phyloP scores from a whole-genome alignment of 345 rosid species.

The Passiflora organensis region DNA sequence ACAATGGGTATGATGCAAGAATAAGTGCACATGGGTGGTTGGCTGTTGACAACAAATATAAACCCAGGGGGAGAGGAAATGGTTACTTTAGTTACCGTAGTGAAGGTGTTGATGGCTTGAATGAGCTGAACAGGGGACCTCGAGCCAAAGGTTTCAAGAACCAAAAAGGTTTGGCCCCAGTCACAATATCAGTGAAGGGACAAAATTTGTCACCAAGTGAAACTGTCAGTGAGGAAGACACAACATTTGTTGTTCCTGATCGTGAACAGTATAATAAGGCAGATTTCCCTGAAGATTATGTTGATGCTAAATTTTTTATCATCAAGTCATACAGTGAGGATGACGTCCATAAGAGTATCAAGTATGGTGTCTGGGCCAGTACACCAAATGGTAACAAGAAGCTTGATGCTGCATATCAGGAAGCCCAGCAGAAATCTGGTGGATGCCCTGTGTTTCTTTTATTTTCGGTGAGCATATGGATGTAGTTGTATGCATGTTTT shows the following conservation, averaged over 20 bases:
- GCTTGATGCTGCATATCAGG: constrained; percentile 85
- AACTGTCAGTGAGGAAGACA: constrained; percentile 31
- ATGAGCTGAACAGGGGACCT: constrained; percentile 90
- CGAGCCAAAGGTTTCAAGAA: constrained; percentile 66
- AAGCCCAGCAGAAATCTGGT: constrained; percentile 64
- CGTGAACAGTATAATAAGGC: constrained; percentile 57
- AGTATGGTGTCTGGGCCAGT: constrained; percentile 92
- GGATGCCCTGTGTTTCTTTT: constrained; percentile 74
- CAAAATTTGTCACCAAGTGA: constrained; percentile 39
- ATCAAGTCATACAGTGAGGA: constrained; percentile 98
- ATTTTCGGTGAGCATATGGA: constrained; percentile 64
- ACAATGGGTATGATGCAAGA: constrained; percentile 64
- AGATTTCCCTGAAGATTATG: constrained; percentile 63
- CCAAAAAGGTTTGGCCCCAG: constrained; percentile 45
- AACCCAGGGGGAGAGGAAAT: constrained; percentile 65
- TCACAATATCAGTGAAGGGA: constrained; percentile 41
- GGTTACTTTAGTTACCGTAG: constrained; percentile 52
- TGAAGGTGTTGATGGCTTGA: constrained; percentile 67
- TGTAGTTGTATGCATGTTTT: not conserved
- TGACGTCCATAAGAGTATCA: constrained; percentile 92
- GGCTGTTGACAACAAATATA: constrained; percentile 54
- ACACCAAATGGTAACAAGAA: constrained; percentile 95
- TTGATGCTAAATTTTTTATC: constrained; percentile 71
- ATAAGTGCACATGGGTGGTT: constrained; percentile 62
- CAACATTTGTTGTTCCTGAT: constrained; percentile 35